Evolutionary conservation across 2,329 filamentous ascomycete species (phyloP).

Genomic region (Cercospora brassicicola): DNA sequence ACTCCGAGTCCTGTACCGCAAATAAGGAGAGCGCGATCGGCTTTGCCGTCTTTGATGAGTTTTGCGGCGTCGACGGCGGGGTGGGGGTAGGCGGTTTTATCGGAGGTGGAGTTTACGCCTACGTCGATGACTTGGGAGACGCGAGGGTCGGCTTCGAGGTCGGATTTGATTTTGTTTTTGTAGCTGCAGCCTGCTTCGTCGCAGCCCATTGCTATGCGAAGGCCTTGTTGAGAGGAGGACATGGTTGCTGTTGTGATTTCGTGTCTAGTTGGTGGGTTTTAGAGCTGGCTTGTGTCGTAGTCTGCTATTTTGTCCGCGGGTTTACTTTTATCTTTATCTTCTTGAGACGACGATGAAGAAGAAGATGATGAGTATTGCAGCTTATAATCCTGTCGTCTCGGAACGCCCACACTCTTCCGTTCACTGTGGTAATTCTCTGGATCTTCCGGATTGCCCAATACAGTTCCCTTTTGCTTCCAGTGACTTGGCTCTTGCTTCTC

Average conservation of each 20-base stretch:
- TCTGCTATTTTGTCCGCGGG: slow-evolving; percentile 23
- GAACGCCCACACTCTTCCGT: slow-evolving; percentile 8
- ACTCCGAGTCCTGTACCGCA: slow-evolving; percentile 86
- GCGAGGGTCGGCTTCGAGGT: slow-evolving; percentile 66
- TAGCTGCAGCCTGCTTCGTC: slow-evolving; percentile 75
- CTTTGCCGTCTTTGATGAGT: slow-evolving; percentile 62
- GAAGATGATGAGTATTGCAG: background rate
- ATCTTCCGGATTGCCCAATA: slow-evolving; percentile 40
- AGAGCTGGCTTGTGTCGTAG: slow-evolving; percentile 39
- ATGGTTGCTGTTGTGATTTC: slow-evolving; percentile 20
- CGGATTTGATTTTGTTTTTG: slow-evolving; percentile 74
- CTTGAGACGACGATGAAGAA: slow-evolving; percentile 23
- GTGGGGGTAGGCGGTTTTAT: slow-evolving; percentile 82
- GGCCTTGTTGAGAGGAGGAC: slow-evolving; percentile 17
- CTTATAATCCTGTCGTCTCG: slow-evolving; percentile 12
- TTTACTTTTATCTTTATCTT: slow-evolving; percentile 25
- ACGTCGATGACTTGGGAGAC: slow-evolving; percentile 72
- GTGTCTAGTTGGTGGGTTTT: slow-evolving; percentile 5
- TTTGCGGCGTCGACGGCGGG: slow-evolving; percentile 71
- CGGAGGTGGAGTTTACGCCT: slow-evolving; percentile 63
- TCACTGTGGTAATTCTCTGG: slow-evolving; percentile 30
- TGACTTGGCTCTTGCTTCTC: slow-evolving; percentile 40
- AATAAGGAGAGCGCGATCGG: slow-evolving; percentile 76
- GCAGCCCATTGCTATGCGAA: slow-evolving; percentile 62
- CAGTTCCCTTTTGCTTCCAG: slow-evolving; percentile 35